Conservation (phyloP, 495 filamentous ascomycete genomes). For the Oleoguttula mirabilis region DNA sequence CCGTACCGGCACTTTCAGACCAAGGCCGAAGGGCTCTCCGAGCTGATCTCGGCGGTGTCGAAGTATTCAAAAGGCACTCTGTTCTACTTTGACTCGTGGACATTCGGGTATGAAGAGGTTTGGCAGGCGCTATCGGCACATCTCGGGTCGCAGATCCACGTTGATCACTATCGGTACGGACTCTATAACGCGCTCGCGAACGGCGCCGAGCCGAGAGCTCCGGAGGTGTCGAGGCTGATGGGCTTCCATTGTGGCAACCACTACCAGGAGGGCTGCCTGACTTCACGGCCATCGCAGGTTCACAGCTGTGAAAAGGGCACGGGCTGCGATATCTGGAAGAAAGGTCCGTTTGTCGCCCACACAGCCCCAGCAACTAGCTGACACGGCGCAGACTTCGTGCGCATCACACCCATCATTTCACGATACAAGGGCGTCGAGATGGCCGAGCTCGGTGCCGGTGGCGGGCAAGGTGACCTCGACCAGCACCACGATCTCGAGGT, state of each 20-base stretch:
- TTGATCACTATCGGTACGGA: constrained; percentile 65
- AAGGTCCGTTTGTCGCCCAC: constrained; percentile 4
- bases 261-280: constrained; percentile 57
- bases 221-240: constrained; percentile 54
- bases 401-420: constrained; percentile 65
- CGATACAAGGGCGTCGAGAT: constrained; percentile 48
- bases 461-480: constrained; percentile 63
- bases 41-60: constrained; percentile 57
- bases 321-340: constrained; percentile 45
- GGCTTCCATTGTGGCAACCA: constrained; percentile 70
- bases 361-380: neutral
- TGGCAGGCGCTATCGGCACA: constrained; percentile 70
- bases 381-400: constrained; percentile 47
- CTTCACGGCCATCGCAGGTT: constrained; percentile 53
- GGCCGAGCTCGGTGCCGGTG: constrained; percentile 63
- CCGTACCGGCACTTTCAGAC: constrained; percentile 41
- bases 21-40: constrained; percentile 61
- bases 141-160: constrained; percentile 61
- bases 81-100: constrained; percentile 86
- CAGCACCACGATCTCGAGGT: constrained; percentile 53
- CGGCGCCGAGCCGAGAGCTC: constrained; percentile 21
- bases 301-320: constrained; percentile 78
- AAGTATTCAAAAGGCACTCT: constrained; percentile 61
- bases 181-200: constrained; percentile 57
- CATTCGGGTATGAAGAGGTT: constrained; percentile 82